Base-by-base conservation (phyloP, 148 eudicot species). In the Chenopodium suecicum region DNA sequence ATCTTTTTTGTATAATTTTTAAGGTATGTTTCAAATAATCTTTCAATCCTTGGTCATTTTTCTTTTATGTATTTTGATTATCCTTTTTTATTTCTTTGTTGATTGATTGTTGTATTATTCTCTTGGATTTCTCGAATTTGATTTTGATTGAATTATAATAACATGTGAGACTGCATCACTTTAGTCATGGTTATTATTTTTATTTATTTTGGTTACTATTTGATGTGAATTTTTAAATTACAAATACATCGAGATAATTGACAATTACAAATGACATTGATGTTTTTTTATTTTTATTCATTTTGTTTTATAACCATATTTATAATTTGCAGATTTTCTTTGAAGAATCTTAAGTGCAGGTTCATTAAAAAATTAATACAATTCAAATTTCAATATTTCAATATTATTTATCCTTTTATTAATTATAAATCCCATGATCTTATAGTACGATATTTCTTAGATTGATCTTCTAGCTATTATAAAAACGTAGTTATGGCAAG, bases 11-110 rank as follows among this genome's bases (percentile, higher is more conserved):
- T 37, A 37, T 37, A 0, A 37, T 37, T 62, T 52, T 65, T 22
- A 16, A 85, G 87, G 87, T 80, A 78, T 27, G 60, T 47, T 37
- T 52, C 27, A n/a, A 63, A 32, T 71, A 1, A 62, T 20, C 65
- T 22, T 62, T 23, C 14, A 22, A 5, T 6, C 4, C 6, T 23
- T 19, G 27, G 19, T 16, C n/a, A 44, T 62, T 0, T 16, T 34
- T 37, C 25, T 4, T 9, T 3, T 37, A 64, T 67, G 16, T 14
- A 29, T 7, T 70, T 54, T 60, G 37, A 54, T 62, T 73, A 1
- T 3, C 3, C 0, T 73, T 46, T 27, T 62, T 50, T 34, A 4
- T 63, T 76, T 4, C 25, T 78, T 58, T 29, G 65, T 27, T 34
- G 22, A 20, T 34, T 37, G 47, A 14, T 58, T 58, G 34, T 7